Percentiles rank a stretch among this genome's conserved stretches.
Evolutionary conservation across 345 rosid genomes (phyloP).

Genomic region (Lepidium africanum): DNA sequence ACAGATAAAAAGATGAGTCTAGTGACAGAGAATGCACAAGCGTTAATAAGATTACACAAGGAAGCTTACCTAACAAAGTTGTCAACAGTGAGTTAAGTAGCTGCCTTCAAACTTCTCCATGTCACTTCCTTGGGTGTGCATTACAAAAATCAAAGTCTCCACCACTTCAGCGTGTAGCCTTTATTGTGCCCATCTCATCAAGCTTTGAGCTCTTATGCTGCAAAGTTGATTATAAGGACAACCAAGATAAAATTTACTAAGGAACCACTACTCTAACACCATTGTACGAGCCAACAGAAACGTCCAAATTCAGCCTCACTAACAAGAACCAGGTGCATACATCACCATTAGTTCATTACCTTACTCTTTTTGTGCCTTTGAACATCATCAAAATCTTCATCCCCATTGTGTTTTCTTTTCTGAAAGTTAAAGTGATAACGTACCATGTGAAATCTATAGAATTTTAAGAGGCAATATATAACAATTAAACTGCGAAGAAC

Average conservation of each 20-base stretch:
- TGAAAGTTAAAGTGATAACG: slow-evolving; percentile 29
- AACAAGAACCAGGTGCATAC: not conserved
- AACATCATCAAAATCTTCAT: slow-evolving; percentile 58
- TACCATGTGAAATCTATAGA: not conserved
- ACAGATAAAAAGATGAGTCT: too few relatives aligned
- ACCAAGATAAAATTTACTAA: not conserved
- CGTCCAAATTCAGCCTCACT: not conserved
- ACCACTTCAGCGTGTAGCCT: slow-evolving; percentile 52
- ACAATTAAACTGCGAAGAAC: not conserved
- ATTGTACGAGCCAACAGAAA: not conserved
- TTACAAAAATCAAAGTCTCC: not conserved
- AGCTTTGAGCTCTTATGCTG: slow-evolving; percentile 81
- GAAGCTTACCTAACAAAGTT: slow-evolving; percentile 34
- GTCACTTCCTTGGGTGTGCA: slow-evolving; percentile 21
- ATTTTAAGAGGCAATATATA: not conserved
- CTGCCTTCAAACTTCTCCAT: slow-evolving; percentile 32
- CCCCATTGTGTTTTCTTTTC: slow-evolving; percentile 88
- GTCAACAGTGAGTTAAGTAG: slow-evolving; percentile 28
- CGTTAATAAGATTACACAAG: not conserved
- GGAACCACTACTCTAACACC: not conserved
- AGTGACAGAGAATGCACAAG: not conserved
- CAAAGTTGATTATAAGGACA: not conserved
- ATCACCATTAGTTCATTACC: slow-evolving; percentile 38
- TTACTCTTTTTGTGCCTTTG: slow-evolving; percentile 83
- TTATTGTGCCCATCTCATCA: slow-evolving; percentile 60